Conservation (phyloP, 345 rosid species). For the Kandelia obovata region DNA sequence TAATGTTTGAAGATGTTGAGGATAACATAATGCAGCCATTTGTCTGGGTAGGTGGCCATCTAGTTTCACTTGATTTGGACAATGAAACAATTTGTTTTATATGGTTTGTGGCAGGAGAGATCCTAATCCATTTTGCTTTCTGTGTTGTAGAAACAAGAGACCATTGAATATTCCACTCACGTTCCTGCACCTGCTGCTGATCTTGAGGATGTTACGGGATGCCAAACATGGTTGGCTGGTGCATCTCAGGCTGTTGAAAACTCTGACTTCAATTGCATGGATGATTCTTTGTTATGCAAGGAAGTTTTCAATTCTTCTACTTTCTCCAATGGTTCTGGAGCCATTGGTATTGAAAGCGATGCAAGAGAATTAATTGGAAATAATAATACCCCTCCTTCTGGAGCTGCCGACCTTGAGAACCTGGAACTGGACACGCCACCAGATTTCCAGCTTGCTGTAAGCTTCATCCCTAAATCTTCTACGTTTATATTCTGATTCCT, state of each 20-base stretch:
- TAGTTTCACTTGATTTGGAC: background rate
- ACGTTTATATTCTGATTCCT: background rate
- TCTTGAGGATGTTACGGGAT: conserved; percentile 26
- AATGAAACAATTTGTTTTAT: background rate
- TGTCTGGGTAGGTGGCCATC: conserved; percentile 31
- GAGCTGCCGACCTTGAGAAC: conserved; percentile 62
- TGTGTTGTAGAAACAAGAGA: conserved; percentile 37
- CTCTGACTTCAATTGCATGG: conserved; percentile 32
- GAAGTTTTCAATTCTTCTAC: conserved; percentile 42
- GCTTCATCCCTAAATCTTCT: conserved; percentile 14
- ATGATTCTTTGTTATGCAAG: conserved; percentile 48
- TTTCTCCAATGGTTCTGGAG: conserved; percentile 23
- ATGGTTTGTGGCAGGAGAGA: background rate
- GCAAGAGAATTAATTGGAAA: conserved; percentile 22
- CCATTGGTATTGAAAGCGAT: conserved; percentile 6
- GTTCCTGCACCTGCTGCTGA: conserved; percentile 12
- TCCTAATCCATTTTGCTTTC: background rate
- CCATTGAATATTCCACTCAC: conserved; percentile 28
- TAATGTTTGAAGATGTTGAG: conserved; percentile 29
- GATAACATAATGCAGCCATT: conserved; percentile 16
- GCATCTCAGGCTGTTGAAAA: conserved; percentile 63
- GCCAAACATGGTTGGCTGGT: conserved; percentile 48
- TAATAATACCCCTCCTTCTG: conserved; percentile 17
- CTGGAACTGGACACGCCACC: conserved; percentile 78
- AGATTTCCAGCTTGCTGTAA: conserved; percentile 58